Percentiles rank a stretch among this genome's conserved stretches.
These are phyloP conservation scores for Anaeromyces robustus DNA, from an alignment of 192 early-diverging fungal species.

Conservation along the genomic window DNA sequence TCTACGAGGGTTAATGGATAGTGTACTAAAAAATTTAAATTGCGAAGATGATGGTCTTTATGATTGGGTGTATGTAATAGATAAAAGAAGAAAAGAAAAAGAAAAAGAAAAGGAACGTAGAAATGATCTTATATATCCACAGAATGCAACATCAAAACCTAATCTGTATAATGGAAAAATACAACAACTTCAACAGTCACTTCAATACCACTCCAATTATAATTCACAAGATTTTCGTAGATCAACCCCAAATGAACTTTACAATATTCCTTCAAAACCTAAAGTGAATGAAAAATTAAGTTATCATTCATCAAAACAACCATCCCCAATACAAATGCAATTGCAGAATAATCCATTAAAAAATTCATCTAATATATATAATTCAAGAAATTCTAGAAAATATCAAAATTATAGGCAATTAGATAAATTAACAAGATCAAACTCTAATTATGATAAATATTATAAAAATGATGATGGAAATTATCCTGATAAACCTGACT, in stretches of 20 bases:
- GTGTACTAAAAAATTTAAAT: constrained; percentile 40
- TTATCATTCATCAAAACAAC: not conserved
- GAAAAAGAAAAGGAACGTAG: constrained; percentile 16
- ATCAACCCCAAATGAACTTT: not conserved
- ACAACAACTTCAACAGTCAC: not conserved
- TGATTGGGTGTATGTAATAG: constrained; percentile 73
- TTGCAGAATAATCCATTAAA: not conserved
- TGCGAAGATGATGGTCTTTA: constrained; percentile 81
- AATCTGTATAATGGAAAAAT: not conserved
- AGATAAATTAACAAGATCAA: not conserved
- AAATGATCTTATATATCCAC: not conserved
- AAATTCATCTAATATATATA: not conserved
- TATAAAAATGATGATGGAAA: not conserved
- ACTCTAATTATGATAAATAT: not conserved
- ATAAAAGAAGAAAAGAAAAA: constrained; percentile 25
- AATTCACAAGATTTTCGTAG: not conserved
- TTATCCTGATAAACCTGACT: not conserved
- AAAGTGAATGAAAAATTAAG: not conserved
- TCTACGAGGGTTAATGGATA: constrained; percentile 67
- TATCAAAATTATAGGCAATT: not conserved
- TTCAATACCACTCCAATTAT: not conserved
- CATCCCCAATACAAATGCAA: not conserved
- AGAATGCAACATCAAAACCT: not conserved
- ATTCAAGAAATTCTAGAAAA: not conserved
- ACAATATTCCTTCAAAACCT: not conserved